Evolutionary conservation across 2,329 filamentous ascomycete genomes (phyloP).

Genomic region (Monilinia vaccinii-corymbosi): DNA sequence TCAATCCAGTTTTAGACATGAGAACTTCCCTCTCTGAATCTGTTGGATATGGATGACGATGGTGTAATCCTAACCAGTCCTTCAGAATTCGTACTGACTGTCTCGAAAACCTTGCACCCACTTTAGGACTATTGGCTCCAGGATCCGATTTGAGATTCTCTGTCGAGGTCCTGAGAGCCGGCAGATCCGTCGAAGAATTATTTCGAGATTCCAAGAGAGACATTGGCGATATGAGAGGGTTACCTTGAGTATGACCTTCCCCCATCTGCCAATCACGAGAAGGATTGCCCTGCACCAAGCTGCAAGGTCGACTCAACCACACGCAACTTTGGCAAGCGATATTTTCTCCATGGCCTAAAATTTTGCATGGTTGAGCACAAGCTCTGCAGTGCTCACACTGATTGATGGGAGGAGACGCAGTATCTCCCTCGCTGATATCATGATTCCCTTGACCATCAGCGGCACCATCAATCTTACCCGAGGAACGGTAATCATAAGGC

Average conservation of each 20-base stretch:
- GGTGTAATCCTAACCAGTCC: constrained; percentile 74
- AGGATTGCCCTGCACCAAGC: constrained; percentile 6
- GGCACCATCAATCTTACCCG: not conserved
- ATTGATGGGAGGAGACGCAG: not conserved
- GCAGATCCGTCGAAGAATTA: constrained; percentile 16
- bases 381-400: constrained; percentile 21
- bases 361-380: constrained; percentile 17
- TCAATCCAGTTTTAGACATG: constrained; percentile 70
- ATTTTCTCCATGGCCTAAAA: constrained; percentile 12
- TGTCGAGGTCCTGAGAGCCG: constrained; percentile 36
- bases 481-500: constrained; percentile 1
- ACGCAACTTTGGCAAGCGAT: constrained; percentile 19
- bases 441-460: not conserved
- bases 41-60: constrained; percentile 76
- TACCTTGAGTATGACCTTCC: not conserved
- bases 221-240: constrained; percentile 5
- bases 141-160: constrained; percentile 53
- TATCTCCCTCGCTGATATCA: not conserved
- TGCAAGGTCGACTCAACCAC: constrained; percentile 16
- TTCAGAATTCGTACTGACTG: constrained; percentile 74
- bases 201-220: constrained; percentile 12
- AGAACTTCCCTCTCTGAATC: constrained; percentile 79
- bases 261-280: constrained; percentile 8
- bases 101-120: constrained; percentile 67
- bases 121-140: too few species aligned